A percentile compares a stretch with the other conserved stretches of the same genome.
Conservation (phyloP, 106 monocot species). For the Chionographis japonica region DNA sequence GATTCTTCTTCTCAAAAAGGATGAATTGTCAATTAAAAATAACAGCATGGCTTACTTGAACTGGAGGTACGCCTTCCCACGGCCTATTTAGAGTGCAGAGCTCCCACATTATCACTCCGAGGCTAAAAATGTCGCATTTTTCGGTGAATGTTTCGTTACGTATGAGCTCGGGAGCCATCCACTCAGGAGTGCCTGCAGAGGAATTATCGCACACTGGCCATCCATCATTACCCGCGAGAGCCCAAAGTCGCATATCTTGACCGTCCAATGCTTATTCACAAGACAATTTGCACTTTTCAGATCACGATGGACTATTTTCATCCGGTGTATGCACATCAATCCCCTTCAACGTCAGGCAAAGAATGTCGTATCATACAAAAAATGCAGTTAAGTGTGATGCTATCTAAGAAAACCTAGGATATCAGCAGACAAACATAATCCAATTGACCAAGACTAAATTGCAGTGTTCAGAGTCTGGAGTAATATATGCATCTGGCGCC, state of each 20-base stretch:
- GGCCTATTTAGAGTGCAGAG: slow-evolving; percentile 85
- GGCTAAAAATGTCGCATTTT: slow-evolving; percentile 96
- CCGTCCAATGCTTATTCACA: slow-evolving; percentile 89
- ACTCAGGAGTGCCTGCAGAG: slow-evolving; percentile 97
- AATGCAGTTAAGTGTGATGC: neutral
- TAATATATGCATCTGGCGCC: too few species aligned
- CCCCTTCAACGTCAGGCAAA: slow-evolving; percentile 41
- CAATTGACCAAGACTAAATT: too few species aligned
- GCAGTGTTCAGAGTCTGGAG: too few species aligned
- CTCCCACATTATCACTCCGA: slow-evolving; percentile 99
- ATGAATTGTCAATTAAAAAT: neutral
- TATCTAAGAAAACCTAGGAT: neutral
- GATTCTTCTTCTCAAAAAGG: neutral
- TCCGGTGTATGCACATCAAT: slow-evolving; percentile 96
- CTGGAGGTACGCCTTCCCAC: slow-evolving; percentile 88
- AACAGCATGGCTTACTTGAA: slow-evolving; percentile 54
- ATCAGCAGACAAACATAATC: too few species aligned
- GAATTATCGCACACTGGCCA: slow-evolving; percentile 65
- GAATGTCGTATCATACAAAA: neutral
- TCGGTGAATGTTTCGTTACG: slow-evolving; percentile 84
- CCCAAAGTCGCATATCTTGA: slow-evolving; percentile 98
- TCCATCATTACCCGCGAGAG: slow-evolving; percentile 72
- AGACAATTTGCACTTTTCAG: slow-evolving; percentile 97
- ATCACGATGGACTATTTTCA: slow-evolving; percentile 97
- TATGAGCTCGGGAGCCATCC: slow-evolving; percentile 99